These are phyloP conservation scores for Saxophila tyrrhenica DNA, from an alignment of 495 filamentous ascomycete genomes.

Conservation along the genomic window DNA sequence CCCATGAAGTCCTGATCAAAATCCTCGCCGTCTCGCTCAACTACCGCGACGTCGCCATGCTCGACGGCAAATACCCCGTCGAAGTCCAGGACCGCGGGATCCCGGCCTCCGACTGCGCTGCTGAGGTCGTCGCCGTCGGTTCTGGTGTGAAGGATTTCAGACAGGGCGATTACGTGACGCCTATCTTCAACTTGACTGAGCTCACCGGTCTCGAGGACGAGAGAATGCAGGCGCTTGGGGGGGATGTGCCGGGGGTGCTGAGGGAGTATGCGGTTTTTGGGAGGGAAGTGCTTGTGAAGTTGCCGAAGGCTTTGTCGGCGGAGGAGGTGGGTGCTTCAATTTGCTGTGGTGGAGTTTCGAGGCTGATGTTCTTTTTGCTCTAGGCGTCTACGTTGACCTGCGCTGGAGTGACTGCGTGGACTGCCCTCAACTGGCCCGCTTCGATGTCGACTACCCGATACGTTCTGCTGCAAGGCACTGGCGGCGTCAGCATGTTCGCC, in stretches of 20 bases:
- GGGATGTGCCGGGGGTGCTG: neutral
- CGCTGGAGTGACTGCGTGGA: constrained; percentile 25
- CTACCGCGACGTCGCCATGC: constrained; percentile 1
- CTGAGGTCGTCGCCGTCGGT: constrained; percentile 40
- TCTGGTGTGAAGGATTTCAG: constrained; percentile 31
- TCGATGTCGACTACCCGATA: neutral
- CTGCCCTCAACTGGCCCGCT: constrained; percentile 8
- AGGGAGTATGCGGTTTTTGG: neutral
- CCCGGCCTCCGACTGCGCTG: constrained; percentile 34
- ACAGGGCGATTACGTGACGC: constrained; percentile 34
- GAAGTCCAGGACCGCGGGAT: neutral
- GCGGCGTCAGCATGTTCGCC: constrained; percentile 23
- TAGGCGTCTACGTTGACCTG: constrained; percentile 26
- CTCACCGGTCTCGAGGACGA: neutral
- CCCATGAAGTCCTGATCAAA: neutral
- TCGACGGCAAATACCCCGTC: neutral
- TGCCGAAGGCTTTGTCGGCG: neutral
- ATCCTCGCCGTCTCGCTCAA: constrained; percentile 1
- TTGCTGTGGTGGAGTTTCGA: no score
- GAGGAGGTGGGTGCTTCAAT: no score
- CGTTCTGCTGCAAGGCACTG: constrained; percentile 13
- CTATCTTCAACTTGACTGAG: neutral
- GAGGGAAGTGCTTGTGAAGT: neutral
- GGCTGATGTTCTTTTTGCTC: no score
- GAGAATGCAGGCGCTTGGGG: neutral